Base-by-base conservation (phyloP, 2,329 filamentous ascomycete genomes). In the Diplodia corticola region DNA sequence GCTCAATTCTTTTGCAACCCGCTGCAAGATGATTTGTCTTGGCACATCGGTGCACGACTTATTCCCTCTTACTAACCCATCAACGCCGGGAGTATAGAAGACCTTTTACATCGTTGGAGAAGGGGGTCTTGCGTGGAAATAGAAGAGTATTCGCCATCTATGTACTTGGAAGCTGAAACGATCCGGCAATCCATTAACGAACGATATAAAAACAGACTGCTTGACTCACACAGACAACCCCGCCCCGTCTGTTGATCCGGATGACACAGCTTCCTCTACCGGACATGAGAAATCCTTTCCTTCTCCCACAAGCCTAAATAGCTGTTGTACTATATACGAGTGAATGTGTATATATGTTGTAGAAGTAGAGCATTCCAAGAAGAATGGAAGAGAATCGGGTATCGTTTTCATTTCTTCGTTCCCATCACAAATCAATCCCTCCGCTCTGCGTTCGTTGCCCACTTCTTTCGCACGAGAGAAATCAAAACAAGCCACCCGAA, bases 371-470 rank as follows among this genome's bases (percentile, higher is more conserved):
- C 40, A 35, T 5, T 48, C 26, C 55, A 48, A 48, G 37, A 26
- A 40, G 26, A 60, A 40, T 33, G n/a, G 33, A 40, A 60, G n/a
- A 35, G 50, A 61, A 35, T 24, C 57, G 57, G 57, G 57, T 61
- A 61, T 61, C 57, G 57, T 44, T 33, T 44, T 61, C 57, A 50
- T 61, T 49, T 61, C 57, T 48, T 61, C 57, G 57, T 61, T 49
- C 44, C 57, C 17, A 28, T 20, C 17, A 54, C 40, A 44, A 7
- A 61, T 33, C 28, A 46, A 49, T 49, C 28, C 28, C 9, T 60
- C 35, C 15, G 13, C 40, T 22, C 15, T 17, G 15, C 13, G 33
- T 33, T 33, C 30, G 30, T n/a, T 30, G 2, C 55, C 12, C 54
- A 44, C 15, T 20, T 22, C 15, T 10, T 37, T 7, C 26, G 15